Evolutionary conservation across 331 rosid genomes (phyloP).

Genomic region (Malus hybrid): DNA sequence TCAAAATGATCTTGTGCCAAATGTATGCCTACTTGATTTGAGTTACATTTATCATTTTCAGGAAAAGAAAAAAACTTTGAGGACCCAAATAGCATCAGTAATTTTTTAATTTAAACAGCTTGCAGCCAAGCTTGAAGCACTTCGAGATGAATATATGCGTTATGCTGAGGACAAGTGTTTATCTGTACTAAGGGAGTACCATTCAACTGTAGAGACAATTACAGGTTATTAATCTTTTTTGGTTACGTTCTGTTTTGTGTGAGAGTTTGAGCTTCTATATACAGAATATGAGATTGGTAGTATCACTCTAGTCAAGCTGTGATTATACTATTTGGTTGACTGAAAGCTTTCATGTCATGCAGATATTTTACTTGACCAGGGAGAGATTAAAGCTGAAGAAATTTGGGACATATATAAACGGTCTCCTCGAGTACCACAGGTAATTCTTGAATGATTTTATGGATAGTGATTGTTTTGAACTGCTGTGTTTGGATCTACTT

Average conservation of each 20-base stretch:
- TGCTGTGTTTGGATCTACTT: neutral
- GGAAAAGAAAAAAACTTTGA: neutral
- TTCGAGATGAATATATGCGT: slow-evolving; percentile 91
- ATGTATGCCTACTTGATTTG: slow-evolving; percentile 42
- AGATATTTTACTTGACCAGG: slow-evolving; percentile 87
- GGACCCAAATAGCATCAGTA: neutral
- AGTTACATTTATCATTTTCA: slow-evolving; percentile 7
- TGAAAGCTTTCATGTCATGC: slow-evolving; percentile 28
- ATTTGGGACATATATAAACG: slow-evolving; percentile 71
- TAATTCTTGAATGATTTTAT: slow-evolving; percentile 21
- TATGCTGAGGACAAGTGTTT: slow-evolving; percentile 73
- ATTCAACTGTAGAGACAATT: slow-evolving; percentile 82
- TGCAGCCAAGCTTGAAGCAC: slow-evolving; percentile 85
- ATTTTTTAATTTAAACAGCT: slow-evolving; percentile 41
- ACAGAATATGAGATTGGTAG: no score
- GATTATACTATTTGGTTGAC: neutral
- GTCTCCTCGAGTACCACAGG: slow-evolving; percentile 68
- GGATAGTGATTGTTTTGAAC: neutral
- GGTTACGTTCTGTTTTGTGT: neutral
- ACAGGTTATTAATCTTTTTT: slow-evolving; percentile 51
- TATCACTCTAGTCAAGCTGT: neutral
- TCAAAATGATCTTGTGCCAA: slow-evolving; percentile 80
- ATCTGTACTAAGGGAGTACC: slow-evolving; percentile 62
- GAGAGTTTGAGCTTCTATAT: neutral
- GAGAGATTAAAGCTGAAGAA: slow-evolving; percentile 67